phyloP scores from a whole-genome alignment of 495 filamentous ascomycete genomes.

The Aspergillus hancockii region DNA sequence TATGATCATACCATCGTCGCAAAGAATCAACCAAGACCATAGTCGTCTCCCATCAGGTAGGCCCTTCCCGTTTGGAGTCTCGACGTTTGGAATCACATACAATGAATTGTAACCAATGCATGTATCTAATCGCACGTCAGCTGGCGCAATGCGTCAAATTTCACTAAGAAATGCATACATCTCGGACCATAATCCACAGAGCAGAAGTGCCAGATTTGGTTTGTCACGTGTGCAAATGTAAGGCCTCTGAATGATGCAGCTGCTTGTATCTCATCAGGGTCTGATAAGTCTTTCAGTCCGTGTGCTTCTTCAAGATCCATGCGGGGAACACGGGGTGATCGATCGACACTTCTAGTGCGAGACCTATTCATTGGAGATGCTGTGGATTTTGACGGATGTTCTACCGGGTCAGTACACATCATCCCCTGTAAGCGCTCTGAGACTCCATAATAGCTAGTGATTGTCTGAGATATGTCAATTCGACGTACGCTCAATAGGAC shows the following conservation, averaged over 20 bases:
- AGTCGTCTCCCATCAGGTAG: conserved; percentile 62
- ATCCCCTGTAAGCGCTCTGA: conserved; percentile 66
- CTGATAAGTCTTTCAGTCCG: conserved; percentile 25
- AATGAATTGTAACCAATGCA: conserved; percentile 84
- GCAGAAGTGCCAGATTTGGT: conserved; percentile 68
- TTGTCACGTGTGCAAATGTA: conserved; percentile 49
- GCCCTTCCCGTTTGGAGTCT: conserved; percentile 39
- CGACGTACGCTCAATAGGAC: neutral
- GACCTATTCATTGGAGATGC: conserved; percentile 15
- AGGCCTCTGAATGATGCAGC: conserved; percentile 31
- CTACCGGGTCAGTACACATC: conserved; percentile 60
- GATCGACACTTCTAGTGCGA: conserved; percentile 15
- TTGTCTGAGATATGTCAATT: conserved; percentile 21
- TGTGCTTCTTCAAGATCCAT: conserved; percentile 38
- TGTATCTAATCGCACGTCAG: conserved; percentile 52
- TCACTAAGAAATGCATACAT: conserved; percentile 37
- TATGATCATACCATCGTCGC: conserved; percentile 71
- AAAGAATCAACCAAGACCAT: conserved; percentile 85
- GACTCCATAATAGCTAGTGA: conserved; percentile 61
- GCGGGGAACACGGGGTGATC: conserved; percentile 12
- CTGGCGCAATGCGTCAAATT: neutral
- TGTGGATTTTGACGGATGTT: conserved; percentile 22
- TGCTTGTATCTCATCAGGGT: conserved; percentile 25
- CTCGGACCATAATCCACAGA: conserved; percentile 60
- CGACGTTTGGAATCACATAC: conserved; percentile 52